Conservation (phyloP, 495 filamentous ascomycete species). For the Cercophora sp. region DNA sequence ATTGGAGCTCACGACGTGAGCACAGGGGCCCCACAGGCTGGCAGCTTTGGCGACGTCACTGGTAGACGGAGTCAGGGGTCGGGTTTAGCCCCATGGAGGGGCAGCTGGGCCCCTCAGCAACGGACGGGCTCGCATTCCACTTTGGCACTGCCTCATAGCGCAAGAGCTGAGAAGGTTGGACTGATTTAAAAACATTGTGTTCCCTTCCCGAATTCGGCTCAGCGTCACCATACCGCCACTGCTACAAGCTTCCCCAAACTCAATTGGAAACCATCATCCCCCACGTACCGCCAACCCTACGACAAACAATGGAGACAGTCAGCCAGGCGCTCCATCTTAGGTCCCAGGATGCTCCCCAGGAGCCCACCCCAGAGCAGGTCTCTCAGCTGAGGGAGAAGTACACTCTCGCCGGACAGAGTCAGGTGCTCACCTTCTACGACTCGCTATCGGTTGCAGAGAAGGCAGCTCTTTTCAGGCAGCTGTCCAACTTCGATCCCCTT, state of each 20-base stretch:
- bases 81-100: no score
- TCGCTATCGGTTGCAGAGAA: conserved; percentile 69
- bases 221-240: no score
- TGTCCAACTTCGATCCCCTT: conserved; percentile 72
- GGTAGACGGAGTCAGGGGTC: neutral
- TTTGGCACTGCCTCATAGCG: no score
- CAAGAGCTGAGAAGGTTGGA: neutral
- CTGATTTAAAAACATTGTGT: no score
- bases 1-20: conserved; percentile 12
- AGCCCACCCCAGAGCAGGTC: conserved; percentile 70
- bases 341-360: conserved; percentile 43
- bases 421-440: conserved; percentile 90
- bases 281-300: neutral
- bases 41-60: neutral
- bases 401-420: conserved; percentile 72
- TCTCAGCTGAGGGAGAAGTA: conserved; percentile 75
- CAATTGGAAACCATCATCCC: neutral
- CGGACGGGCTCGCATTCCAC: no score
- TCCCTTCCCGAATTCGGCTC: no score
- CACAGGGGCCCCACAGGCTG: conserved; percentile 8
- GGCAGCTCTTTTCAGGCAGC: conserved; percentile 73
- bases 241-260: no score
- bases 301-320: conserved; percentile 10
- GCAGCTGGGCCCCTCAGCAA: no score
- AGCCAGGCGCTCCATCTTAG: conserved; percentile 16